Evolutionary conservation across 2,329 filamentous ascomycete species (phyloP), one percentile per base, ranked within the genome.

Genomic region (Arthrobotrys musiformis): DNA sequence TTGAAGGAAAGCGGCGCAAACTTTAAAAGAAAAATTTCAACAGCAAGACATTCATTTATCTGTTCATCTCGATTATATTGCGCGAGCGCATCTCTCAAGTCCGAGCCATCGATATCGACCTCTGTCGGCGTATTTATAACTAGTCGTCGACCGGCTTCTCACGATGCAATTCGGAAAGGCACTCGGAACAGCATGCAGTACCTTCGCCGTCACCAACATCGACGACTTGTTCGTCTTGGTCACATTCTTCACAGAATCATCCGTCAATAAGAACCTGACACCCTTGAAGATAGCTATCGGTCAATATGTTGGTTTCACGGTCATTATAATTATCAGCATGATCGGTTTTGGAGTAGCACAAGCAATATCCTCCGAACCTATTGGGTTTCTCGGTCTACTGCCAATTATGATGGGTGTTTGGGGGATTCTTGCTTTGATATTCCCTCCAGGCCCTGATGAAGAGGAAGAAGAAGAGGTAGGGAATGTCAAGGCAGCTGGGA

Each of bases 201-300:
- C 76, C 37, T 81, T 81, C 66, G 74, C 78, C 22, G 54, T 80
- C 19, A 81, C 80, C 61, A 81, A 81, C 42, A 79, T 81, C 62
- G 80, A 81, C 81, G 82, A 84, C 79, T 67, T 82, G n/a, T 84
- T 84, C 79, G 82, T 84, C 37, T 80, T 84, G 6, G 82, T 83
- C 56, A 83, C 83, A 64, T 84, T 83, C 79, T 83, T 83, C 67
- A 82, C 82, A 33, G 82, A 83, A 63, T 79, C 82, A 4, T 73
- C 82, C 8, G 81, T 81, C 7, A 81, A 80, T 74, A 63, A 68
- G 8, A 79, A 28, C 19, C 35, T 73, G 2, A 73, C 69, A 4
- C 58, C 69, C 1, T 28, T 64, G 4, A 58, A 46, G 11, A 66
- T 73, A 17, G 11, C 40, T 4, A 13, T 60, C 48, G 69, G 69